Conservation (phyloP, 441 rosid species). For the Euphorbia schlechtendalii region DNA sequence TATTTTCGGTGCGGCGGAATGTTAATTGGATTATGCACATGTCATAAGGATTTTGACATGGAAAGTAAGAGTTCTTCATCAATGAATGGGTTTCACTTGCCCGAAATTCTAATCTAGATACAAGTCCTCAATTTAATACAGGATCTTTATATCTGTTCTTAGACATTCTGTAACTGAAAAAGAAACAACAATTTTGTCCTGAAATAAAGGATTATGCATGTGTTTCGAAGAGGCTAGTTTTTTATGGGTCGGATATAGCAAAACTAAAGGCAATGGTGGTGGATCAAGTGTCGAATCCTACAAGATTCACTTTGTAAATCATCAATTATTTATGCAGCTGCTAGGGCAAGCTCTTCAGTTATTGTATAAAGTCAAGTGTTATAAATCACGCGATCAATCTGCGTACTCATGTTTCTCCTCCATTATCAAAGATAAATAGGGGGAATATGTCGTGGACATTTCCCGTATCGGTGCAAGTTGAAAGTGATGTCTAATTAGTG, state of each 20-base stretch:
- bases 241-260: slow-evolving; percentile 14
- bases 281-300: slow-evolving; percentile 1
- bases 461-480: background rate
- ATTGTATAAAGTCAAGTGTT: background rate
- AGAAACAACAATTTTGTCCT: background rate
- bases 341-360: background rate
- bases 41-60: slow-evolving; percentile 22
- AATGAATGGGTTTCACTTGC: slow-evolving; percentile 19
- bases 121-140: slow-evolving; percentile 5
- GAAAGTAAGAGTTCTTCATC: slow-evolving; percentile 15
- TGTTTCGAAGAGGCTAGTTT: slow-evolving; percentile 22
- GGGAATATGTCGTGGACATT: background rate
- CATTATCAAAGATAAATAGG: background rate
- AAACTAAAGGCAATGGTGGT: slow-evolving; percentile 13
- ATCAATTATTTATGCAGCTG: background rate
- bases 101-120: background rate
- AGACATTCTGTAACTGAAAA: background rate
- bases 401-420: background rate
- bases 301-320: background rate
- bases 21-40: slow-evolving; percentile 21
- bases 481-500: background rate
- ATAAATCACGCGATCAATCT: background rate
- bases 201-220: background rate
- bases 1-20: slow-evolving; percentile 23
- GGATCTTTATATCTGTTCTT: slow-evolving; percentile 20